Base-by-base conservation (phyloP, 257 asterid species). In the Solanum pennellii region DNA sequence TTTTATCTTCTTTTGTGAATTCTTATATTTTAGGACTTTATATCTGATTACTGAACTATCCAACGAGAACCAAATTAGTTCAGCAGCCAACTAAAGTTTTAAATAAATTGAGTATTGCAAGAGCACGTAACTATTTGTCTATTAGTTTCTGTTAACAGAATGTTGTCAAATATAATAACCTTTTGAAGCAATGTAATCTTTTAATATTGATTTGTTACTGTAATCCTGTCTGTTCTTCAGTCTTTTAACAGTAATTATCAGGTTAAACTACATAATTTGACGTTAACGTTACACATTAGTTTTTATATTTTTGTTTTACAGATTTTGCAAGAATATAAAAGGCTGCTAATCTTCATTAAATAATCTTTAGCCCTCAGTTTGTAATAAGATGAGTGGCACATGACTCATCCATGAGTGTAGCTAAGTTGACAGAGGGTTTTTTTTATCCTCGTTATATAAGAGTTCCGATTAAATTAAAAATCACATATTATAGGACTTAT, bases 371-470 rank as follows among this genome's bases (percentile, higher is more conserved):
- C 66, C 79, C 45, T 72, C 25, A 16, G 27, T 72, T 33, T 33
- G 66, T 59, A 25, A 59, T 59, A 59, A 59, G 27, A 59, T 20
- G 66, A 59, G 66, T 20, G 66, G 12, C 66, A 21, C 66, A 7
- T 56, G 65, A 56, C 65, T 56, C 65, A 56, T 56, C 65, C 65
- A 56, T 56, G 65, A 11, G 65, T 39, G 9, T 56, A 56, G 65
- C 12, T 56, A 56, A 56, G 65, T 56, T 56, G 65, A 56, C 65
- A 3, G 5, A 7, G n/a, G 11, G 7, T 56, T 56, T 5, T 37
- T 56, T 7, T 3, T 18, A 7, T 18, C 65, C 11, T 20, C 8
- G 25, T 1, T 56, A 0, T 11, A 2, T 3, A 3, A 1, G 21
- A 56, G 5, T 20, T 59, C 1, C 5, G 5, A 59, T 20, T 56